Base-by-base conservation (phyloP, 2,329 filamentous ascomycete species). In the Xylariaceae sp. region DNA sequence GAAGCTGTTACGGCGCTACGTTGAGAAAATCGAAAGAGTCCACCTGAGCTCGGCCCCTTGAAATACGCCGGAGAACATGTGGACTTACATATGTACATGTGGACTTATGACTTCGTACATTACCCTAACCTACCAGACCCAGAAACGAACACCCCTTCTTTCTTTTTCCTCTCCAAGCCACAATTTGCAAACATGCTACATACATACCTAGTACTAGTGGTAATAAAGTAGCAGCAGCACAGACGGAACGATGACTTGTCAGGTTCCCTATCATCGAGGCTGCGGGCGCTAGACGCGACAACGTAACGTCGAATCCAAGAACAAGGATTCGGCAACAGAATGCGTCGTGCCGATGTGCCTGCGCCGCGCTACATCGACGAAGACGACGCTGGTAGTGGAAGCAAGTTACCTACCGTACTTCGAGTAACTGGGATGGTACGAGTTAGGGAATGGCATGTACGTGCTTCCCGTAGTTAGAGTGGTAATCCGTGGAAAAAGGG, bases 231-330 rank as follows among this genome's bases (percentile, higher is more conserved):
- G 48, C 10, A 52, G 15, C 18, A 35, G 51, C 37, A 39, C 49
- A 53, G 44, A 6, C 35, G 41, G 30, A 56, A 35, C 41, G 59
- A 63, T 63, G 60, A 54, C 57, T 60, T 64, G 58, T 58, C 56
- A 58, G 49, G 54, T 5, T 48, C 18, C 45, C 8, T 30, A 13
- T 30, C 13, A 61, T 53, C 30, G n/a, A 50, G 49, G 56, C 39
- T 15, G 56, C 56, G 61, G 56, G 51, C 51, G 51, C 58, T 63
- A 63, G 61, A 54, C 62, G 65, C 66, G 66, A 65, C 64, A 66
- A 68, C 60, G 68, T 66, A 69, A 65, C 64, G 62, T 64, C 61
- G 60, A 66, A 66, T 66, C 65, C 66, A 67, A 65, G 65, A 66
- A 66, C 63, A 67, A 61, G 62, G 62, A 61, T 64, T 57, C 51